Conservation (phyloP, 208 protist genomes). For the Trypanosoma vivax region DNA sequence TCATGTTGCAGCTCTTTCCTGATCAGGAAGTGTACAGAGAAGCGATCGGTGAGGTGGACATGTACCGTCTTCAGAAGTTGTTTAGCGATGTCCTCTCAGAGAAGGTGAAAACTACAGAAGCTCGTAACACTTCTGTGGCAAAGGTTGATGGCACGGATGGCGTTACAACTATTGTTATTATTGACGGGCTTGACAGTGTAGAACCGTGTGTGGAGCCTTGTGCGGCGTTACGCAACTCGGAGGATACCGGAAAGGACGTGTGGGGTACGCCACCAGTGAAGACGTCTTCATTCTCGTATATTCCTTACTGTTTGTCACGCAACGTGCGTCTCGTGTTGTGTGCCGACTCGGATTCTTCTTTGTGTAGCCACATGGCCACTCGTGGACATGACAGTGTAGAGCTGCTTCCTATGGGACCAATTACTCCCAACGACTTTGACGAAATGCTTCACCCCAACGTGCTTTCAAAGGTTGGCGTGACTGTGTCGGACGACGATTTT, state of each 20-base stretch:
- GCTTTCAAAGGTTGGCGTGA: conserved; percentile 34
- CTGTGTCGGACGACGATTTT: conserved; percentile 65
- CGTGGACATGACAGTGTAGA: conserved; percentile 64
- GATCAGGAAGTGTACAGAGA: conserved; percentile 48
- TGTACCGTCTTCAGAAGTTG: conserved; percentile 37
- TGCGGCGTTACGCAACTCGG: conserved; percentile 27
- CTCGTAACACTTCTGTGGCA: not conserved
- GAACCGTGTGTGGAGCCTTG: conserved; percentile 38
- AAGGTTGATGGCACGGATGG: not conserved
- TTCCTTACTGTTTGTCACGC: conserved; percentile 56
- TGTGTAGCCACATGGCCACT: conserved; percentile 15
- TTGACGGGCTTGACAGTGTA: conserved; percentile 61
- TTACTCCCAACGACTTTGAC: conserved; percentile 65
- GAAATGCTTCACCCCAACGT: conserved; percentile 40
- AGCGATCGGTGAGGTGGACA: conserved; percentile 54
- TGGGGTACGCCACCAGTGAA: conserved; percentile 15
- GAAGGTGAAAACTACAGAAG: conserved; percentile 2
- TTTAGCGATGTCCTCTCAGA: conserved; percentile 34
- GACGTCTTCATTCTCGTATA: conserved; percentile 15
- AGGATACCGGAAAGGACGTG: conserved; percentile 23
- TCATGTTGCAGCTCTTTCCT: conserved; percentile 58
- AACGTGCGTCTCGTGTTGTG: conserved; percentile 65
- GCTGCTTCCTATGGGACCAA: conserved; percentile 31
- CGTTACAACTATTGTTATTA: conserved; percentile 31
- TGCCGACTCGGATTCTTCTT: conserved; percentile 20